These are phyloP conservation scores for Candida piceae DNA, from an alignment of 805 yeast species.

Conservation along the genomic window DNA sequence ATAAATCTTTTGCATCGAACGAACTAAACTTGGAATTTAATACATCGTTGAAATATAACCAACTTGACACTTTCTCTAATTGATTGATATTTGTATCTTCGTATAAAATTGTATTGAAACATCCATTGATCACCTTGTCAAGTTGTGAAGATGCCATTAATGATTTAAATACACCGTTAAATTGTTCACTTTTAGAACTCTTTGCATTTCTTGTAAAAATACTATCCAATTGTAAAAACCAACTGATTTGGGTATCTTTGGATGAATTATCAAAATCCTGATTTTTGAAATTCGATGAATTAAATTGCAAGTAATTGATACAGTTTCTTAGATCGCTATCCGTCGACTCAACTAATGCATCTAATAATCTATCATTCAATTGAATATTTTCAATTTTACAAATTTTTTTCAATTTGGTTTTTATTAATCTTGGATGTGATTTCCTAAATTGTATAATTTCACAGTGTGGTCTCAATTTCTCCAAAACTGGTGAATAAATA, in stretches of 20 bases:
- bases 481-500: slow-evolving; percentile 68
- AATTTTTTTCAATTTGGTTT: slow-evolving; percentile 44
- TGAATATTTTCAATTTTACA: slow-evolving; percentile 51
- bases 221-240: slow-evolving; percentile 61
- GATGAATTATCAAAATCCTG: slow-evolving; percentile 20
- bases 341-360: slow-evolving; percentile 62
- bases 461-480: slow-evolving; percentile 64
- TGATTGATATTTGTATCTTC: slow-evolving; percentile 59
- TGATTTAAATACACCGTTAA: slow-evolving; percentile 40
- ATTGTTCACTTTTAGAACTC: slow-evolving; percentile 41
- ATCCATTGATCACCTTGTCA: slow-evolving; percentile 67
- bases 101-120: slow-evolving; percentile 61
- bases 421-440: slow-evolving; percentile 44
- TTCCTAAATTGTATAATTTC: slow-evolving; percentile 66
- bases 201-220: slow-evolving; percentile 53
- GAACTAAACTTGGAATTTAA: slow-evolving; percentile 44
- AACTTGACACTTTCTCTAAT: slow-evolving; percentile 62
- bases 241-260: slow-evolving; percentile 60
- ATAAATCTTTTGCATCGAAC: slow-evolving; percentile 33
- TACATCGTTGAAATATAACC: slow-evolving; percentile 71
- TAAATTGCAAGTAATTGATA: slow-evolving; percentile 76
- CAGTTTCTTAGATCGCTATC: slow-evolving; percentile 86
- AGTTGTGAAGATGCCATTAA: slow-evolving; percentile 43
- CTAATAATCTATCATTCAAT: slow-evolving; percentile 45
- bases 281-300: slow-evolving; percentile 9